Conservation (phyloP, 306 rosid species). For the Pterocarpus macrocarpus region DNA sequence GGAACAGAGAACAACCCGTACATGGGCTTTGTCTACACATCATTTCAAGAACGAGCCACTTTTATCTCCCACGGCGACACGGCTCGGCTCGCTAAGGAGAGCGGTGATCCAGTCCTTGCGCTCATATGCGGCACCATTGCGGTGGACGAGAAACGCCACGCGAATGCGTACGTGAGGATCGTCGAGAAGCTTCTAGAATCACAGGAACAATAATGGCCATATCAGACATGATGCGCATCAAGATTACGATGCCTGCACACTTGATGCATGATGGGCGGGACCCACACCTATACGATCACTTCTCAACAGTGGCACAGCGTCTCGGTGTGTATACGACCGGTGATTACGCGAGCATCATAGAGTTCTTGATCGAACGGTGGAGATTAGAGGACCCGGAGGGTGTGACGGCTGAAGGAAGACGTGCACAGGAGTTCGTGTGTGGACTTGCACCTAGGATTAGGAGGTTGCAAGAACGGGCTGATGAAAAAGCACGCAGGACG, state of each 20-base stretch:
- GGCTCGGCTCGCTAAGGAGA: slow-evolving; percentile 59
- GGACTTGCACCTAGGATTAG: slow-evolving; percentile 57
- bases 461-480: slow-evolving; percentile 58
- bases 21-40: slow-evolving; percentile 71
- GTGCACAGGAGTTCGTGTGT: slow-evolving; percentile 61
- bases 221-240: slow-evolving; percentile 59
- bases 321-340: slow-evolving; percentile 57
- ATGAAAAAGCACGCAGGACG: slow-evolving; percentile 53
- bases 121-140: slow-evolving; percentile 66
- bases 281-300: slow-evolving; percentile 61
- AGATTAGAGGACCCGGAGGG: slow-evolving; percentile 57
- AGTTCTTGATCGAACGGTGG: slow-evolving; percentile 58
- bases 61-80: slow-evolving; percentile 67
- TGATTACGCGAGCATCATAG: slow-evolving; percentile 58
- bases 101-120: slow-evolving; percentile 61
- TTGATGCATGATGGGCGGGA: slow-evolving; percentile 61
- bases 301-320: slow-evolving; percentile 59
- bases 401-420: slow-evolving; percentile 51
- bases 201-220: slow-evolving; percentile 52
- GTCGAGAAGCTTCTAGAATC: slow-evolving; percentile 66
- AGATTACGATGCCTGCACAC: slow-evolving; percentile 67
- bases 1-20: slow-evolving; percentile 72
- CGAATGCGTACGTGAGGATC: slow-evolving; percentile 54
- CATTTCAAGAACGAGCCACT: slow-evolving; percentile 72
- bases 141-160: slow-evolving; percentile 69